Conservation (phyloP, 805 yeast species). For the Candida oleophila region DNA sequence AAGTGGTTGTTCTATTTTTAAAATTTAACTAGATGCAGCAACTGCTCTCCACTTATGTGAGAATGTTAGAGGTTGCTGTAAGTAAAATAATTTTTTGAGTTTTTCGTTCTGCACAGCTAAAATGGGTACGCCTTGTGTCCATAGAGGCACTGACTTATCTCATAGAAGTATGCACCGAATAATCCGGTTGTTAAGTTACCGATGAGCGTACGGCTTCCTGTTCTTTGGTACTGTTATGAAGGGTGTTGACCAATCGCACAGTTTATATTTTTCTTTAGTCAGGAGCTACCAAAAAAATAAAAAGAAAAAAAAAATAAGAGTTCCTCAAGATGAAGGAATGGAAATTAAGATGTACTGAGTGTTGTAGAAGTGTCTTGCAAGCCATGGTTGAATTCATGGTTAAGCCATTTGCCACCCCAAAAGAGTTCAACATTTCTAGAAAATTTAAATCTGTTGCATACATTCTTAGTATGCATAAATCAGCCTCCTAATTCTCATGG, state of each 20-base stretch:
- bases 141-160: background rate
- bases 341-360: no score
- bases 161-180: constrained; percentile 1
- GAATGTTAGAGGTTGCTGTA: background rate
- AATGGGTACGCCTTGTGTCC: background rate
- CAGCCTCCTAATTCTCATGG: background rate
- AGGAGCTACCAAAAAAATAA: no score
- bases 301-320: no score
- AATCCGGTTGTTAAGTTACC: background rate
- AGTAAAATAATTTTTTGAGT: background rate
- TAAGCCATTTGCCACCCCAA: no score
- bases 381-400: no score
- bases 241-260: background rate
- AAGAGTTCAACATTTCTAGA: background rate
- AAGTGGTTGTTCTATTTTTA: no score
- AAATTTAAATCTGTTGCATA: background rate
- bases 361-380: no score
- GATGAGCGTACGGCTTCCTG: background rate
- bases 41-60: background rate
- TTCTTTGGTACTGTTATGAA: background rate
- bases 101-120: background rate
- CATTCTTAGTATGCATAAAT: background rate
- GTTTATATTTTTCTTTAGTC: background rate
- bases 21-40: no score
- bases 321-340: no score